Conservation (phyloP, 2,329 filamentous ascomycete genomes). For the Aspergillus sojae region DNA sequence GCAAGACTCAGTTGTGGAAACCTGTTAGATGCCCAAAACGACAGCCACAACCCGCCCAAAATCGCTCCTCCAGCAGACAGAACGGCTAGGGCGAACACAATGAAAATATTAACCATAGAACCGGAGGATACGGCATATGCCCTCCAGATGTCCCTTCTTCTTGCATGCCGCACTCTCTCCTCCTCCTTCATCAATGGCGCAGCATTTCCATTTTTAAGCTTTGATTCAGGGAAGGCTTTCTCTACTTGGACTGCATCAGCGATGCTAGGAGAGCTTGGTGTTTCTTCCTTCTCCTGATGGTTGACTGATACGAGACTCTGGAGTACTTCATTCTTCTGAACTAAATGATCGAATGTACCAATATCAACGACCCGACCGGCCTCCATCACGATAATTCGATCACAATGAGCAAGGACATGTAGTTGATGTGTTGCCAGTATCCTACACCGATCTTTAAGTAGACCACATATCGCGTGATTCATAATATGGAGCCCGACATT, state of each 20-base stretch:
- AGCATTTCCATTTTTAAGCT: too few species aligned
- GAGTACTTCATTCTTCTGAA: neutral
- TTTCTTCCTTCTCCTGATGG: too few species aligned
- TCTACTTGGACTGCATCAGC: too few species aligned
- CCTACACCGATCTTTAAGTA: neutral
- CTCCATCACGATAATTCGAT: neutral
- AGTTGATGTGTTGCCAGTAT: neutral
- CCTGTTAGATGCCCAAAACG: neutral
- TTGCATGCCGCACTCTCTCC: neutral
- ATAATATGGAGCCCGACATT: too few species aligned
- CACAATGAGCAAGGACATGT: neutral
- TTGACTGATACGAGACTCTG: too few species aligned
- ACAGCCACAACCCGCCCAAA: neutral
- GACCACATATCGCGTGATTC: neutral
- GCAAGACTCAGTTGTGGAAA: constrained; percentile 48
- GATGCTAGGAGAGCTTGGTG: too few species aligned
- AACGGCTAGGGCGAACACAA: neutral
- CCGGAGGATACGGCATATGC: neutral
- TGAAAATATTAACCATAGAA: neutral
- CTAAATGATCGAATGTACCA: neutral
- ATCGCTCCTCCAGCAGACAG: neutral
- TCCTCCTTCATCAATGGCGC: neutral
- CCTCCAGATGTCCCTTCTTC: neutral
- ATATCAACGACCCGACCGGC: neutral
- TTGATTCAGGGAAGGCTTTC: too few species aligned